These are phyloP conservation scores for Ceratocystis albifundus DNA, from an alignment of 2,329 filamentous ascomycete genomes.

Conservation along the genomic window DNA sequence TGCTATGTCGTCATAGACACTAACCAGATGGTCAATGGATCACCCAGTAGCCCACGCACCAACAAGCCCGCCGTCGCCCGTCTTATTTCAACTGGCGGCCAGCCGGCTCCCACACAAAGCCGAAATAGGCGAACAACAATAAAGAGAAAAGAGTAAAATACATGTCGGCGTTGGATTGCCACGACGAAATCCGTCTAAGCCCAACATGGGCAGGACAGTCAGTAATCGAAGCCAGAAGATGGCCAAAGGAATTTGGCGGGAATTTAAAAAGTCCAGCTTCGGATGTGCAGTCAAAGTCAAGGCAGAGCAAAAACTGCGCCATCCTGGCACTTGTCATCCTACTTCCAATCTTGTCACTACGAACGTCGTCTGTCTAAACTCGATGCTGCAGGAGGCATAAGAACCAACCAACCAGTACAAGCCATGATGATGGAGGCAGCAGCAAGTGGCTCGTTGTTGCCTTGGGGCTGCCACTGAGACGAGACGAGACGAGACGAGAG, in stretches of 20 bases:
- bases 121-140: neutral
- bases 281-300: neutral
- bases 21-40: neutral
- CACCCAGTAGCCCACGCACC: too few species aligned
- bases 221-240: neutral
- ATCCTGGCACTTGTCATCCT: too few species aligned
- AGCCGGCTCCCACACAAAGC: neutral
- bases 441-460: too few species aligned
- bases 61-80: slow-evolving; percentile 1
- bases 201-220: neutral
- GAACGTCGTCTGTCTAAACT: too few species aligned
- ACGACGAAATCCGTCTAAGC: slow-evolving; percentile 7
- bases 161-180: neutral
- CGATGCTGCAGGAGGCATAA: too few species aligned
- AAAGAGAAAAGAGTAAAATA: neutral
- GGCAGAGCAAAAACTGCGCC: neutral
- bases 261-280: neutral
- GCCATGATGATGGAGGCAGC: too few species aligned
- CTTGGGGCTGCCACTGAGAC: too few species aligned
- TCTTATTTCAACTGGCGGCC: neutral
- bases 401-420: too few species aligned
- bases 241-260: neutral
- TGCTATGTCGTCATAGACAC: neutral
- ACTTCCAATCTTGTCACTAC: too few species aligned
- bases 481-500: too few species aligned